Conservation (phyloP, 257 asterid genomes). For the Paraleonurus japonicus region DNA sequence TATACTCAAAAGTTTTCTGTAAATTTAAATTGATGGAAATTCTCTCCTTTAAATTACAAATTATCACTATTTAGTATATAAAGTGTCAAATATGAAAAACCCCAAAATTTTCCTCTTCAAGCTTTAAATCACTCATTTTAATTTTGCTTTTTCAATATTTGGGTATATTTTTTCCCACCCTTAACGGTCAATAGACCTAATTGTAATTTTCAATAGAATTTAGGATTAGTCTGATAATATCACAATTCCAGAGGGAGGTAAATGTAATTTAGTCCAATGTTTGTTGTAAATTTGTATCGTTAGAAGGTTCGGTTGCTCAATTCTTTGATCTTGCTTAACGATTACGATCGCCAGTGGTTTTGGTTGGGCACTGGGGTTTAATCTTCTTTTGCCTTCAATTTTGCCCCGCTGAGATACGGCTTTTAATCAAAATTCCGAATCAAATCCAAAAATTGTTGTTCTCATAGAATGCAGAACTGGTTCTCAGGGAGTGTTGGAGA, state of each 20-base stretch:
- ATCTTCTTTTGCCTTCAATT: not conserved
- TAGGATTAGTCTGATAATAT: not conserved
- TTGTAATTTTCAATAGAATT: not conserved
- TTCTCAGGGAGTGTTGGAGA: conserved; percentile 50
- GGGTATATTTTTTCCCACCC: not conserved
- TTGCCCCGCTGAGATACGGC: not conserved
- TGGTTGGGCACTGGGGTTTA: conserved; percentile 8
- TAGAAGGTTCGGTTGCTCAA: not conserved
- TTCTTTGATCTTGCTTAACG: conserved; percentile 19
- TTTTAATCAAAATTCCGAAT: not conserved
- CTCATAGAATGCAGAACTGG: conserved; percentile 66
- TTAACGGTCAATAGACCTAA: not conserved
- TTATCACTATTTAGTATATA: too few species aligned
- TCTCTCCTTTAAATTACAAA: too few species aligned
- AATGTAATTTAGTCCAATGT: not conserved
- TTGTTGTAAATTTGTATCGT: not conserved
- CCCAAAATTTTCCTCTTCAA: not conserved
- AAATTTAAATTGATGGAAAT: too few species aligned
- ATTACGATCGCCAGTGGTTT: conserved; percentile 23
- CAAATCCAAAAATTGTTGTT: conserved; percentile 12
- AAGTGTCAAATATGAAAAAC: too few species aligned
- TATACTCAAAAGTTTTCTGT: too few species aligned
- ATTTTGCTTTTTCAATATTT: not conserved
- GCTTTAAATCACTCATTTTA: not conserved
- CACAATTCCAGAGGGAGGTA: not conserved